A percentile compares a stretch with the other conserved stretches of the same genome.
Evolutionary conservation across 805 yeast genomes (phyloP).

Genomic region (Candida tallmaniae): DNA sequence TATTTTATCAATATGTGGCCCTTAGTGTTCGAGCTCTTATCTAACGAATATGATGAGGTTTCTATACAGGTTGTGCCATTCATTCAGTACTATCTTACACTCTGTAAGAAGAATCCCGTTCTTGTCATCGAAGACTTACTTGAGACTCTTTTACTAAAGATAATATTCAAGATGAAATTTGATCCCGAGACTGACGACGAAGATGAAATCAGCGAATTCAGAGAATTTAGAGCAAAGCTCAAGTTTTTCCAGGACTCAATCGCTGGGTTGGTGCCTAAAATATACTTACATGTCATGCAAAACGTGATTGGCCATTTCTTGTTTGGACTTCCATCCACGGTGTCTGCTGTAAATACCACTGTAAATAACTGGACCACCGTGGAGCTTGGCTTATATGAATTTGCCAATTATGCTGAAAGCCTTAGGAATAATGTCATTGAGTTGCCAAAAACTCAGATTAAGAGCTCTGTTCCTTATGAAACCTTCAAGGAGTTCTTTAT

Average conservation of each 20-base stretch:
- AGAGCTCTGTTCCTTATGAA: constrained; percentile 55
- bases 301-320: constrained; percentile 52
- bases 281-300: constrained; percentile 58
- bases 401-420: constrained; percentile 74
- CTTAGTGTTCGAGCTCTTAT: constrained; percentile 60
- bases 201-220: constrained; percentile 72
- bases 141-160: constrained; percentile 58
- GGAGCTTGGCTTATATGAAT: constrained; percentile 83
- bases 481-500: constrained; percentile 60
- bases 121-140: constrained; percentile 45
- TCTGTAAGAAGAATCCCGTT: constrained; percentile 52
- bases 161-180: constrained; percentile 73
- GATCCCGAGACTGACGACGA: constrained; percentile 48
- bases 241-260: constrained; percentile 83
- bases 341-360: neutral
- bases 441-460: constrained; percentile 60
- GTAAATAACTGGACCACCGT: constrained; percentile 66
- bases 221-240: constrained; percentile 70
- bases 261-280: constrained; percentile 48
- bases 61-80: constrained; percentile 80
- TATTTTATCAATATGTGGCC: constrained; percentile 68
- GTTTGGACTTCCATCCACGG: constrained; percentile 13
- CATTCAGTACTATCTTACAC: constrained; percentile 65
- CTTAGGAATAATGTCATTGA: constrained; percentile 74
- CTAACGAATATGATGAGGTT: constrained; percentile 85